Evolutionary conservation across 768 basidiomycete genomes (phyloP), one percentile per base, ranked within the genome.

Genomic region (Leccinum boreale): DNA sequence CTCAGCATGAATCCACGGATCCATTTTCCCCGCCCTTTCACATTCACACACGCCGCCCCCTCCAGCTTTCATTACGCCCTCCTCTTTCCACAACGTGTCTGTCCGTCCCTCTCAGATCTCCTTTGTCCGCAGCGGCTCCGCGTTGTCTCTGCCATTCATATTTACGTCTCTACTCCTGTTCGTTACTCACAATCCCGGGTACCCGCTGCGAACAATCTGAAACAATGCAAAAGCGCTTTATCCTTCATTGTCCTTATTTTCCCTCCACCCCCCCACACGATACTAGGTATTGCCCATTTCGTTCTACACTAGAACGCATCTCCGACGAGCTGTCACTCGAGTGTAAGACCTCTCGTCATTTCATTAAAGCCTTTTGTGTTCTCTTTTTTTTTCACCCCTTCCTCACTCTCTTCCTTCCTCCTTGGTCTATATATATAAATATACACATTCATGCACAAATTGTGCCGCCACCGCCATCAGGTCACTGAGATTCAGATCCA

Each of bases 41-140:
- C 31, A 12, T 33, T 21, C 59, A 12, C 52, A 51, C 64, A 39
- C 57, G 24, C 29, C 52, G 45, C 14, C 28, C 60, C 58, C 19
- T 53, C 55, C 58, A 52, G 49, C 50, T 55, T 55, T 58, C 63
- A 62, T 62, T 55, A 55, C 56, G 24, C 53, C 28, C 42, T 19
- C 42, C n/a, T 19, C 24, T n/a, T 33, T 45, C 58, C 49, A 46
- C 61, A 66, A 61, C 69, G 68, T 66, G 68, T 63, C 58, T 57
- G 28, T 42, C 6, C 39, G 8, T 33, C 29, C 17, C 39, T 39
- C 39, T 39, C 39, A 39, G 31, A 12, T 39, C 31, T 51, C 52
- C 56, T n/a, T 62, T 53, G 54, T 61, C 54, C 60, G 42, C 42
- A 42, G 42, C 42, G 42, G 42, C 42, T 42, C 42, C 42, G 42